Percentiles rank a stretch among this genome's conserved stretches.
Evolutionary conservation across 2,329 filamentous ascomycete genomes (phyloP).

Genomic region (Botrytis porri): DNA sequence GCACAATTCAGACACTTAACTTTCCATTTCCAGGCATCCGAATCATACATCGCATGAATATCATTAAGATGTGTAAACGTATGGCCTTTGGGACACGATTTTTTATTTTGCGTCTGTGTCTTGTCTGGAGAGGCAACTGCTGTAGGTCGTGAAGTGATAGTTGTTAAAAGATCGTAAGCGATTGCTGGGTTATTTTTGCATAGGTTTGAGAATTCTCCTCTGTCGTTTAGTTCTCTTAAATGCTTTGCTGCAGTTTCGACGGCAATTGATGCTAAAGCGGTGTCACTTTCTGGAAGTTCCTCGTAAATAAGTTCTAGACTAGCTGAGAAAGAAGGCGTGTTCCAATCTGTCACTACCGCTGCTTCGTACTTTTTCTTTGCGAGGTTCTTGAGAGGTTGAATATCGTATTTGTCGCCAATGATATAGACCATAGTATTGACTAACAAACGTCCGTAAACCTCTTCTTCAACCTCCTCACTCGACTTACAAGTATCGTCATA

Average conservation of each 20-base stretch:
- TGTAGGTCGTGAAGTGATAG: neutral
- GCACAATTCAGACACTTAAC: neutral
- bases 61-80: neutral
- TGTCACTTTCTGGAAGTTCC: slow-evolving; percentile 14
- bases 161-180: slow-evolving; percentile 14
- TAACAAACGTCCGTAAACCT: neutral
- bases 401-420: slow-evolving; percentile 22
- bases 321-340: slow-evolving; percentile 1
- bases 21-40: neutral
- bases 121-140: neutral
- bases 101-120: no score
- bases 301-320: slow-evolving; percentile 11
- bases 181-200: slow-evolving; percentile 10
- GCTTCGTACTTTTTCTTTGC: slow-evolving; percentile 18
- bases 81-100: slow-evolving; percentile 1
- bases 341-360: neutral
- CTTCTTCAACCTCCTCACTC: neutral
- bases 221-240: neutral
- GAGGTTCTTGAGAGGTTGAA: slow-evolving; percentile 17
- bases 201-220: slow-evolving; percentile 14
- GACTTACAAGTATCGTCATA: neutral
- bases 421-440: slow-evolving; percentile 19
- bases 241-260: slow-evolving; percentile 6
- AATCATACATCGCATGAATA: neutral
- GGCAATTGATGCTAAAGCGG: slow-evolving; percentile 1